Base-by-base conservation (phyloP, 2,329 filamentous ascomycete genomes). In the Salinomyces thailandicus region DNA sequence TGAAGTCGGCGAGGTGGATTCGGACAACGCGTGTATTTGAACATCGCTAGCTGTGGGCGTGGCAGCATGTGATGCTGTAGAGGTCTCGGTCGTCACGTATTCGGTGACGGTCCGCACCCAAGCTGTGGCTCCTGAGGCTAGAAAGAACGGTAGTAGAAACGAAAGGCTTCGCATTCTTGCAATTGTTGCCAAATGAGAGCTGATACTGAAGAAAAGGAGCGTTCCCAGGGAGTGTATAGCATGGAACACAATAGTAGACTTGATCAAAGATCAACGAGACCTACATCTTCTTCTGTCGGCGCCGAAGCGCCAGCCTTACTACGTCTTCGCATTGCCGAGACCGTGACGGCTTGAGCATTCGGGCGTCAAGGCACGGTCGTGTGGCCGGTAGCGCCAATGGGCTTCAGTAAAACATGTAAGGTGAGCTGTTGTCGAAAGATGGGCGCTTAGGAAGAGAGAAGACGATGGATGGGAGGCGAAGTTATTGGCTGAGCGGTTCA, bases 41-140 rank as follows among this genome's bases (percentile, higher is more conserved):
- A 30, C 11, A 8, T 13, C 11, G 27, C 27, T 30, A 3, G 27
- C 11, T 30, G 27, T 13, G 8, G 11, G 14, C 8, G 14, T 14
- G 11, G 27, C 14, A 8, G 11, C 8, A 15, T 9, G 8, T 3
- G 27, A 8, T 29, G 30, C 18, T 14, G 31, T n/a, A 6, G 31
- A 33, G 11, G 31, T 2, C 7, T 18, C 31, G 15, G 19, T 3
- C 12, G 36, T 38, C 5, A 38, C 30, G 16, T 33, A 38, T 26
- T 26, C 29, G 8, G 36, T 38, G 18, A 38, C 22, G 15, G 36
- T 38, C 20, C 29, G 20, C 9, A 26, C n/a, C 22, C 22, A 26
- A n/a, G 22, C 22, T n/a, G 22, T 33, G 20, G 36, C 36, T 29
- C 36, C 13, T 18, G 19, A 17, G 36, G 29, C 19, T 6, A 20